Conservation (phyloP, 202 grass and related monocot genomes). For the Schoenoplectus tabernaemontani region DNA sequence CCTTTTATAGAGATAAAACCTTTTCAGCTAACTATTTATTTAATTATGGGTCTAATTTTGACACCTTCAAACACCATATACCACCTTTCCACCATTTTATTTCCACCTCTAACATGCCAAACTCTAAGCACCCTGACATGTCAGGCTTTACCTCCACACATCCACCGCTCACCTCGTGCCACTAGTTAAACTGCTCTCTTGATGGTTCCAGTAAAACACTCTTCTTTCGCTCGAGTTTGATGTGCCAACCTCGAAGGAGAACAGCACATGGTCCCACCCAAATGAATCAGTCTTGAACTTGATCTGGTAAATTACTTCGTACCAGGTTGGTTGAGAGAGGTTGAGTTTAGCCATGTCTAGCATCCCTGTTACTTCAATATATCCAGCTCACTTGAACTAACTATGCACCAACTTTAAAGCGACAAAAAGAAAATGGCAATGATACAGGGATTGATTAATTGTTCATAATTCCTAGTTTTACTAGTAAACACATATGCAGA, state of each 20-base stretch:
- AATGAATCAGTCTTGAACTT: constrained; percentile 20
- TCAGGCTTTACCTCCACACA: neutral
- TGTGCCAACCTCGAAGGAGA: neutral
- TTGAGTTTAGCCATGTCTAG: neutral
- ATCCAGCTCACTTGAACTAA: constrained; percentile 20
- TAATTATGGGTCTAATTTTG: neutral
- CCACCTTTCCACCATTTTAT: constrained; percentile 30
- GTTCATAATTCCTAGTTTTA: neutral
- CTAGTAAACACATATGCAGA: neutral
- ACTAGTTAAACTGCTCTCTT: neutral
- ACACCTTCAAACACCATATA: neutral
- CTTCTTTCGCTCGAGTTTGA: neutral
- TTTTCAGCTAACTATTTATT: neutral
- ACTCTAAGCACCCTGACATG: neutral
- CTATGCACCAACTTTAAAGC: neutral
- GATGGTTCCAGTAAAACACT: neutral
- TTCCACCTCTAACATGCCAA: constrained; percentile 20
- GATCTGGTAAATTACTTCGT: neutral
- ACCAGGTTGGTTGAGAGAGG: neutral
- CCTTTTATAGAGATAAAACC: neutral
- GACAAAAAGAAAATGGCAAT: neutral
- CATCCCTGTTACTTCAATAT: constrained; percentile 9
- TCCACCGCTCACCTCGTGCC: constrained; percentile 1
- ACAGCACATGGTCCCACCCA: constrained; percentile 15
- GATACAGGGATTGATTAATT: neutral